Evolutionary conservation across 768 basidiomycete species (phyloP).

Genomic region (Trametes cubensis): DNA sequence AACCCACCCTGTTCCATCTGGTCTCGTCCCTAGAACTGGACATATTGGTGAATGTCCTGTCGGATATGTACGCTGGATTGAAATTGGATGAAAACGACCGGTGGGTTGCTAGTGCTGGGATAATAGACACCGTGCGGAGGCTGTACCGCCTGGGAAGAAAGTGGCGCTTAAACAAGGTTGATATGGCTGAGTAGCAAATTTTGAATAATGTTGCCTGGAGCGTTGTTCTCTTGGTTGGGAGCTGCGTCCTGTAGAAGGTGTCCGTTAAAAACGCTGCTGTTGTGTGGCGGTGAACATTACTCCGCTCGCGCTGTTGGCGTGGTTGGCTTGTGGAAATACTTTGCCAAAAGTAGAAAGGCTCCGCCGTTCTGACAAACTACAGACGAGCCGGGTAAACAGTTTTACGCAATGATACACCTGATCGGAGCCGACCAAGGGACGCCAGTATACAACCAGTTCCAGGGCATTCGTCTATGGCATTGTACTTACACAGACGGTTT

Average conservation of each 20-base stretch:
- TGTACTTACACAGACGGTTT: no score
- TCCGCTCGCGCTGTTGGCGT: no score
- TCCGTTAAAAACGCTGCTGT: no score
- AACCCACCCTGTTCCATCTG: slow-evolving; percentile 27
- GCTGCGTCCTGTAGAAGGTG: background rate
- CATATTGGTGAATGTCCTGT: slow-evolving; percentile 4
- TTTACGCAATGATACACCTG: background rate
- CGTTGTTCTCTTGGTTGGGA: background rate
- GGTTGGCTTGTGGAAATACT: background rate
- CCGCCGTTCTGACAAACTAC: slow-evolving; percentile 2
- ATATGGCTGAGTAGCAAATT: background rate
- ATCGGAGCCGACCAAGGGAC: background rate
- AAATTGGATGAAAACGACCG: background rate
- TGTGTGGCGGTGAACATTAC: no score
- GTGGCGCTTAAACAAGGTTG: background rate
- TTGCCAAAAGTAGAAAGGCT: slow-evolving; percentile 7
- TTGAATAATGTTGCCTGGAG: background rate
- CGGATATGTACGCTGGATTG: background rate
- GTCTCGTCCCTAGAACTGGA: slow-evolving; percentile 23
- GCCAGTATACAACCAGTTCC: no score
- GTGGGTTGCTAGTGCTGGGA: background rate
- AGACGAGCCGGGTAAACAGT: background rate
- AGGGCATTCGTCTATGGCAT: no score
- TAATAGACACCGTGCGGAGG: background rate
- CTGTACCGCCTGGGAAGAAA: background rate